Base-by-base conservation (phyloP, 2,329 filamentous ascomycete genomes). In the Mollisiaceae sp. region DNA sequence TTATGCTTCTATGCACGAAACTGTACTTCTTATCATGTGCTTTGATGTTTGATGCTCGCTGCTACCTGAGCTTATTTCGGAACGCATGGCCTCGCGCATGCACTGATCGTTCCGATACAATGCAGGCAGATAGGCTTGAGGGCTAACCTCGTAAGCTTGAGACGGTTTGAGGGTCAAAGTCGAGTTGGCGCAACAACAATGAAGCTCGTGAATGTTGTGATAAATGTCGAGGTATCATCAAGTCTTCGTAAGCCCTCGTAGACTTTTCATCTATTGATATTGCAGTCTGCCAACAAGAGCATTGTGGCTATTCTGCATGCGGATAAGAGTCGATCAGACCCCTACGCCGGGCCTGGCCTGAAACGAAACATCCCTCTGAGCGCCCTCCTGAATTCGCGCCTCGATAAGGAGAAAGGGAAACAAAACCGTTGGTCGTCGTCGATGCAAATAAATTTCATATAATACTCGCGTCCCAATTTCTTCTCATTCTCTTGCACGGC, bases 391-490 rank as follows among this genome's bases (percentile, higher is more conserved):
- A 36, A 52, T 60, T 60, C 59, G 59, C 55, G 59, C 36, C 24
- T 15, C 8, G 59, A 61, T 45, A 60, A 1, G 4, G 4, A 6
- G 24, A 4, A 39, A 41, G 41, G 24, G 20, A 45, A 63, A 58
- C 41, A 57, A 67, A 69, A 62, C 35, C 52, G 63, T 69, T 67
- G 65, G 65, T 4, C 27, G 41, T 59, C 39, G 36, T 45, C 27
- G n/a, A 47, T 59, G 54, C 20, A 38, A 18, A 38, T 18, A 22
- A 62, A 61, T 50, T 65, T 38, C 47, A 41, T 11, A 50, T 35
- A 41, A 39, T 45, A 47, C 52, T 60, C 24, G 36, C 14, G 9
- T 59, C 12, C 27, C 32, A 50, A 50, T 59, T 58, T 58, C 52
- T 43, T 8, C 36, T 67, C 15, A 18, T 52, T 47, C 32, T 57